phyloP scores from a whole-genome alignment of 169 alveolate species.

The Miamiensis avidus region DNA sequence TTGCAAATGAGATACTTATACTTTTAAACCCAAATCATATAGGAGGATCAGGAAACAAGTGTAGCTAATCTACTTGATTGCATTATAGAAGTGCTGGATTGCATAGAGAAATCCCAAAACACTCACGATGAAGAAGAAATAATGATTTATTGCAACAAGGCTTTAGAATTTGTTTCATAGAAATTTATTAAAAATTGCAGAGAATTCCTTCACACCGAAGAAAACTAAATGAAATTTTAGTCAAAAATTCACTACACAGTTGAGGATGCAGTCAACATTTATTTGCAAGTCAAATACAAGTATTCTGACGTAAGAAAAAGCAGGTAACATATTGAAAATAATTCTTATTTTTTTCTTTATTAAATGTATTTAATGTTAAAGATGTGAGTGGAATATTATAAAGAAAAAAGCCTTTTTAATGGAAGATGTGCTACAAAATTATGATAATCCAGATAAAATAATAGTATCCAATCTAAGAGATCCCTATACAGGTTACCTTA shows the following conservation, averaged over 20 bases:
- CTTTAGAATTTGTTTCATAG: slow-evolving; percentile 10
- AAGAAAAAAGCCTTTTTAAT: slow-evolving; percentile 27
- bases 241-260: slow-evolving; percentile 8
- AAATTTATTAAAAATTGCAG: slow-evolving; percentile 2
- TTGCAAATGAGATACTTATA: slow-evolving; percentile 35
- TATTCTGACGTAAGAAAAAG: background rate
- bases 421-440: slow-evolving; percentile 21
- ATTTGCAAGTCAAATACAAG: slow-evolving; percentile 6
- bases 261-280: slow-evolving; percentile 6
- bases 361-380: background rate
- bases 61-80: slow-evolving; percentile 3
- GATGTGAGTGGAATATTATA: slow-evolving; percentile 24
- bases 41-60: slow-evolving; percentile 31
- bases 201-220: background rate
- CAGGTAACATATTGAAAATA: background rate
- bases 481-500: slow-evolving; percentile 5
- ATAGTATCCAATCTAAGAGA: slow-evolving; percentile 19
- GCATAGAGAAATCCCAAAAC: background rate
- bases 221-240: background rate
- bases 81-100: background rate
- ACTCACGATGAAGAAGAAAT: background rate
- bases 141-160: slow-evolving; percentile 8
- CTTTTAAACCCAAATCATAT: slow-evolving; percentile 24
- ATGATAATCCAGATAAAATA: slow-evolving; percentile 13
- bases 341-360: background rate